Evolutionary conservation across 495 filamentous ascomycete genomes (phyloP).

Genomic region (Penicillium cataractarum): DNA sequence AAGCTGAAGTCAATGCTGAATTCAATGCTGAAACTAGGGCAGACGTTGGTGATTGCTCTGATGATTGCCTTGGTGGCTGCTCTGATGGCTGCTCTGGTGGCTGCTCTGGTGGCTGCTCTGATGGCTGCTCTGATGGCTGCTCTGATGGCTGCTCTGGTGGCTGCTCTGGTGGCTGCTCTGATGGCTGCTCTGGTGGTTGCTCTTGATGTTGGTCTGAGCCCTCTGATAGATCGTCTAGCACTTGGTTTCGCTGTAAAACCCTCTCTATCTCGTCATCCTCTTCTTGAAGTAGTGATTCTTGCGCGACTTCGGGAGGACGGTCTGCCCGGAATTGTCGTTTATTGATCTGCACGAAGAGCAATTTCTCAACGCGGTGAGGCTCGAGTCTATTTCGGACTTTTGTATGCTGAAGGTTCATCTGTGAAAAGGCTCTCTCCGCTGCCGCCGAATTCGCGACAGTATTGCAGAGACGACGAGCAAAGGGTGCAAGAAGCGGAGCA

Average conservation of each 20-base stretch:
- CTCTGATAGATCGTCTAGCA: constrained; percentile 4
- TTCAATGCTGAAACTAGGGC: neutral
- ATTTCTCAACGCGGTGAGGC: constrained; percentile 4
- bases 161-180: neutral
- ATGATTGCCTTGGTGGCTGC: neutral
- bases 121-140: neutral
- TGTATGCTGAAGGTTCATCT: constrained; percentile 9
- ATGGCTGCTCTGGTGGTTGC: neutral
- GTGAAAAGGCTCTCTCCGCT: constrained; percentile 8
- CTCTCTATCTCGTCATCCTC: constrained; percentile 6
- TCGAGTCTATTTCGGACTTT: constrained; percentile 7
- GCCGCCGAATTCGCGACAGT: constrained; percentile 7
- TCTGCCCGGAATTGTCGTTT: neutral
- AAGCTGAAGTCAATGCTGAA: constrained; percentile 1
- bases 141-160: neutral
- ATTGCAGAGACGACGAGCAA: constrained; percentile 10
- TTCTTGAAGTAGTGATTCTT: constrained; percentile 5
- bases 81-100: neutral
- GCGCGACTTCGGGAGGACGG: neutral
- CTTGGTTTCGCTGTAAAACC: constrained; percentile 5
- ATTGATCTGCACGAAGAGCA: constrained; percentile 3
- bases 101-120: neutral
- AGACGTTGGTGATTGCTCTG: neutral
- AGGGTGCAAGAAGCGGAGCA: constrained; percentile 8
- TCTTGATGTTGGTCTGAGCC: constrained; percentile 1